Evolutionary conservation across 176 grass and related monocot species (phyloP), one percentile per base, ranked within the genome.

Genomic region (Calamus simplicifolius): DNA sequence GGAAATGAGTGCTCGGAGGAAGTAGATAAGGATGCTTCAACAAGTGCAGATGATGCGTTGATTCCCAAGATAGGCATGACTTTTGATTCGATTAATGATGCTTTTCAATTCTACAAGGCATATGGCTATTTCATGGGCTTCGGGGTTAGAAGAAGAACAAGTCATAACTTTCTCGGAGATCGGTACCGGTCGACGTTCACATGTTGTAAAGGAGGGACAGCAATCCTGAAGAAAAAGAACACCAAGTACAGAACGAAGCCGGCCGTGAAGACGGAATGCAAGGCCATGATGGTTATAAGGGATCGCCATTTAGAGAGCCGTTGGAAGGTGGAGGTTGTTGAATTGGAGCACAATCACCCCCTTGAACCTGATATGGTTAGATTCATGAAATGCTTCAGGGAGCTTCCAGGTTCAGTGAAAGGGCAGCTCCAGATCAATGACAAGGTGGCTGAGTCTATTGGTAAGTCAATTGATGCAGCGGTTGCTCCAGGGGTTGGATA

Each of bases 311-410:
- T 60, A 60, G 17, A 29, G 29, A 28, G 35, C 30, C 17, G 5
- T 17, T 60, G 58, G 58, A 28, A 18, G 17, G 28, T 60, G 6
- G 58, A 60, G 28, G 28, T 30, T 60, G 58, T 60, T 16, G 30
- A 30, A 38, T 29, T 60, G 29, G 30, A 60, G 28, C 58, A 60
- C 58, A 60, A 60, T 60, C 58, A 60, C 6, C 58, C 58, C 5
- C 58, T 60, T 10, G 58, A 60, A 30, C 58, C 58, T 29, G 58
- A 60, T 60, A 28, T 26, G 28, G 58, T 60, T 60, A 17, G 58
- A 31, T 60, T 60, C 58, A 60, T 60, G 58, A 60, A 60, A 60
- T 60, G 58, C 29, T 60, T 60, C 15, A 35, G 58, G n/a, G 58
- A 60, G 14, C 27, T 60, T 26, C 58, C 58, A n/a, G 30, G n/a